Evolutionary conservation across 805 yeast species (phyloP), one percentile per base, ranked within the genome.

Genomic region (Millerozyma acaciae): DNA sequence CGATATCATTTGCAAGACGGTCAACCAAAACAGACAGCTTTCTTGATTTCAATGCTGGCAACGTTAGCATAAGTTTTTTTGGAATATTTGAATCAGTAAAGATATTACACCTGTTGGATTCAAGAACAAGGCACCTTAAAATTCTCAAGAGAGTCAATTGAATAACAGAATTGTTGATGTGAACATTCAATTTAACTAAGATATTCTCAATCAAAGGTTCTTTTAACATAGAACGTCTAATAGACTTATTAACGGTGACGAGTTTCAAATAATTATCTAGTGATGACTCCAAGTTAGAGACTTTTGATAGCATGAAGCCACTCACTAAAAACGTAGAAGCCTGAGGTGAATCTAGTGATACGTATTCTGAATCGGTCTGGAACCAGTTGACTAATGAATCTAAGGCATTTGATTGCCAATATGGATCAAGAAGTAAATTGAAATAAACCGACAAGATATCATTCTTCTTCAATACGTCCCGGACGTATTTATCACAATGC

Each of bases 331-430:
- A 60, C 18, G 49, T 48, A 3, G 42, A 40, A 15, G 55, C 65
- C 14, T 33, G 47, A 15, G 54, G 50, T 33, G 50, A 42, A 17
- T 42, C 58, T 19, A 50, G 52, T 27, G 32, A 43, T 6, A 47
- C 49, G 26, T 32, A 53, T 6, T 35, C 42, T 4, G 53, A 50
- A 30, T 55, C 57, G 34, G 43, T 60, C 42, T 51, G 48, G 38
- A 43, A 51, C 76, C 68, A 70, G 41, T 46, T 51, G 7, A 68
- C 28, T 2, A 76, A 57, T 0, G 79, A 68, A 18, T 75, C 78
- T 39, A 73, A 57, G 2, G 79, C 75, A 46, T 70, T 73, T 13
- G 71, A 67, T 48, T 73, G 78, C 80, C 80, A 76, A 43, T 75
- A 73, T 0, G 76, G 69, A 43, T 76, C 79, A 7, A 62, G 42